Conservation (phyloP, 352 stramenopile genomes). For the Globisporangium middletonii region DNA sequence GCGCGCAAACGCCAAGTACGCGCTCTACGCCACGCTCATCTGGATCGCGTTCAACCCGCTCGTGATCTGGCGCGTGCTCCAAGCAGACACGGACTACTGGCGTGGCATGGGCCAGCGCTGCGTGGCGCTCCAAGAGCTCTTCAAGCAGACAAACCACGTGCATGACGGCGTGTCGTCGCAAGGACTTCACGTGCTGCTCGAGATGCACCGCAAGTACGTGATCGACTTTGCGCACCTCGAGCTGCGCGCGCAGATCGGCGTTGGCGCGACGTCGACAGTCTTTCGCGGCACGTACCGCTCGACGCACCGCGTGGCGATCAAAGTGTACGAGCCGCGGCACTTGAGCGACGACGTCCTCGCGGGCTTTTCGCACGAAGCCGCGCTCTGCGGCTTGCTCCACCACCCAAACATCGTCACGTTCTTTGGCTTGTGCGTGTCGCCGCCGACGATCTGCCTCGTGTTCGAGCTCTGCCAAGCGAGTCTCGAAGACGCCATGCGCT, state of each 20-base stretch:
- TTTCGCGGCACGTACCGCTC: conserved; percentile 14
- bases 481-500: conserved; percentile 35
- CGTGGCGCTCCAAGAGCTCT: conserved; percentile 15
- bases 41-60: conserved; percentile 25
- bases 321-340: conserved; percentile 30
- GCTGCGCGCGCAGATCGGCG: conserved; percentile 19
- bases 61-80: conserved; percentile 38
- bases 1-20: conserved; percentile 1
- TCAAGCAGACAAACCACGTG: conserved; percentile 21
- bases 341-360: conserved; percentile 28
- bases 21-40: conserved; percentile 13
- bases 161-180: conserved; percentile 39
- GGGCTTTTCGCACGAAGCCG: conserved; percentile 27
- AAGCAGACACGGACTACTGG: conserved; percentile 43
- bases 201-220: conserved; percentile 46
- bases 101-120: conserved; percentile 28
- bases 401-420: conserved; percentile 60
- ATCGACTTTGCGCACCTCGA: conserved; percentile 39
- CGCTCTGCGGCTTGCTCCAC: conserved; percentile 38
- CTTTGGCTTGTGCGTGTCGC: conserved; percentile 51
- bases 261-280: conserved; percentile 18
- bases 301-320: conserved; percentile 31
- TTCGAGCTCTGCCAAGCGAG: conserved; percentile 56
- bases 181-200: conserved; percentile 43
- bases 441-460: conserved; percentile 51